phyloP scores from a whole-genome alignment of 2,329 filamentous ascomycete genomes.

The Plenodomus biglobosus region DNA sequence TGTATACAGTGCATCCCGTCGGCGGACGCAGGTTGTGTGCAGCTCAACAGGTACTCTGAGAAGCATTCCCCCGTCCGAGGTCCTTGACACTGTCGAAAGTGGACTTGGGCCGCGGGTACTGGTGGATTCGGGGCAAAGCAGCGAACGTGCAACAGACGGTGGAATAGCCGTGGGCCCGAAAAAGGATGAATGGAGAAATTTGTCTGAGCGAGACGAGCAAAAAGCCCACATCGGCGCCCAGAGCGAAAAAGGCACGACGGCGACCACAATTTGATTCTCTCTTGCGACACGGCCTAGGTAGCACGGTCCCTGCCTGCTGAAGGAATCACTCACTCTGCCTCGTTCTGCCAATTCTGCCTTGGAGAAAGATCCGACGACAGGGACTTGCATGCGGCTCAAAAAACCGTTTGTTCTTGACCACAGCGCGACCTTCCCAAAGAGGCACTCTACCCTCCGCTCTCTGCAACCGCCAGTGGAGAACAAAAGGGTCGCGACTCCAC shows the following conservation, averaged over 20 bases:
- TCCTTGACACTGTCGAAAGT: background rate
- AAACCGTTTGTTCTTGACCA: no score
- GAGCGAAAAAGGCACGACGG: background rate
- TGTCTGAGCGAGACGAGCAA: no score
- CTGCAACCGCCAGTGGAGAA: background rate
- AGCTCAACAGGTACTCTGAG: constrained; percentile 13
- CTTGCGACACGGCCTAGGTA: background rate
- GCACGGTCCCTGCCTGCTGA: constrained; percentile 1
- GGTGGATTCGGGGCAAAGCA: background rate
- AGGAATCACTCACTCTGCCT: constrained; percentile 2
- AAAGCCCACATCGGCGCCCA: constrained; percentile 1
- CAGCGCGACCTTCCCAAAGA: constrained; percentile 12
- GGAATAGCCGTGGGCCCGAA: background rate
- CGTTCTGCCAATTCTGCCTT: constrained; percentile 8
- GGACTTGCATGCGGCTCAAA: background rate
- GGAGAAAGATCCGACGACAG: constrained; percentile 8
- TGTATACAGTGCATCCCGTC: background rate
- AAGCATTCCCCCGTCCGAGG: constrained; percentile 2
- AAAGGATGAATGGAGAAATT: constrained; percentile 4
- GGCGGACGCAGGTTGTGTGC: background rate
- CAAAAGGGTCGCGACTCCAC: background rate
- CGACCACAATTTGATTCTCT: background rate
- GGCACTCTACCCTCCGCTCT: background rate
- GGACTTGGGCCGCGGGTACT: background rate
- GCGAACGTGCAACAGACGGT: constrained; percentile 1